These are phyloP conservation scores for Vitis hybrid DNA, from an alignment of 177 flowering plant genomes.

Conservation along the genomic window DNA sequence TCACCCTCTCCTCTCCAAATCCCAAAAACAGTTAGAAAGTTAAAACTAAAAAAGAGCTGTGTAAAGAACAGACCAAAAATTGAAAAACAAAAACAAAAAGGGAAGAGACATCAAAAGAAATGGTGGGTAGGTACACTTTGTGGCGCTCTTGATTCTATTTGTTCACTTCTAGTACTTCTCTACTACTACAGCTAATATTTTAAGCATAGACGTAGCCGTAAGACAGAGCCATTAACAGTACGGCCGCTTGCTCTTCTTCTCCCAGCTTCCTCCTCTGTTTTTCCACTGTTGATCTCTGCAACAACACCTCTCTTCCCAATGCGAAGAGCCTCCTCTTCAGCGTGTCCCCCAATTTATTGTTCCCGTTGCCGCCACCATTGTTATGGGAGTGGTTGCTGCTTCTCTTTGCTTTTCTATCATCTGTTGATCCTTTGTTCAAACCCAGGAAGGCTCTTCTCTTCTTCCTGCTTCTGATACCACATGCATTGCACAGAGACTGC, in stretches of 20 bases:
- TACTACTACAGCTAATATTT: neutral
- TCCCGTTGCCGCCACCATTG: conserved; percentile 6
- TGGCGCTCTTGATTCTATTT: neutral
- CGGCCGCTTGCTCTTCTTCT: conserved; percentile 56
- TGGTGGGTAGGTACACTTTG: neutral
- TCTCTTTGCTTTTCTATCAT: conserved; percentile 34
- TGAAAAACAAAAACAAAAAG: neutral
- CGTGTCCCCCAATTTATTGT: conserved; percentile 18
- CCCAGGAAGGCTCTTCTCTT: conserved; percentile 51
- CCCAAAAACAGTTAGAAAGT: conserved; percentile 14
- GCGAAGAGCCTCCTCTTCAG: conserved; percentile 36
- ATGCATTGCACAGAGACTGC: conserved; percentile 68
- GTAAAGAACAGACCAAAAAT: neutral
- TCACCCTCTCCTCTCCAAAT: neutral
- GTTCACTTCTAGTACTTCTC: neutral
- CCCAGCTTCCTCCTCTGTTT: conserved; percentile 38
- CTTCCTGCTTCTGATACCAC: conserved; percentile 69
- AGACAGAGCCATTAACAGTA: conserved; percentile 47
- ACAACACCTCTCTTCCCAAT: conserved; percentile 33
- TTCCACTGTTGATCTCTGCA: conserved; percentile 36
- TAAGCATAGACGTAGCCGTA: conserved; percentile 44
- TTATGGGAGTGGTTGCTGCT: neutral
- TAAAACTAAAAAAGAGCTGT: neutral
- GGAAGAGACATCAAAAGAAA: neutral
- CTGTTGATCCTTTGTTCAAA: conserved; percentile 26